A percentile compares a stretch with the other conserved stretches of the same genome.
These are phyloP conservation scores for Clonostachys rosea DNA, from an alignment of 2,329 filamentous ascomycete species.

Conservation along the genomic window DNA sequence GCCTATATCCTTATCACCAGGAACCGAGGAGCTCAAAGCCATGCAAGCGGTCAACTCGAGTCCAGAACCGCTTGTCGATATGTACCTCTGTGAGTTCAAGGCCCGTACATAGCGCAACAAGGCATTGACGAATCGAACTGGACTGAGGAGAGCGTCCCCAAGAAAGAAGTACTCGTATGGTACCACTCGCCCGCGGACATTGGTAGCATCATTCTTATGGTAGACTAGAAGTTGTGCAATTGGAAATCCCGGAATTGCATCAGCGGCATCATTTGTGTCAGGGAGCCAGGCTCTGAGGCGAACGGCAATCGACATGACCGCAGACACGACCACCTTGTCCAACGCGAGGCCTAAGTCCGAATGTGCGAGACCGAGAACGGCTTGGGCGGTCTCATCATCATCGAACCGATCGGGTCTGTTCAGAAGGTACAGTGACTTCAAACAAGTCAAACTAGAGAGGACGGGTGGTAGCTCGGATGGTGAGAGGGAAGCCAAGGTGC, in stretches of 20 bases:
- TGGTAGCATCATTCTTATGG: not conserved
- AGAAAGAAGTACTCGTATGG: not conserved
- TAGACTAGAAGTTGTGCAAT: not conserved
- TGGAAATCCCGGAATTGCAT: not conserved
- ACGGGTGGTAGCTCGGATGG: no score
- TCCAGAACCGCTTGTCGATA: no score
- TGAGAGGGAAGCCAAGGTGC: not conserved
- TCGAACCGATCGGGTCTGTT: not conserved
- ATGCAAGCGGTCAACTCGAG: no score
- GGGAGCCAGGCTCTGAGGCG: not conserved
- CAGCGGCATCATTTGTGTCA: not conserved
- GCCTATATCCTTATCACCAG: no score
- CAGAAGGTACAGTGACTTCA: no score
- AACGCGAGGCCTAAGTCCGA: not conserved
- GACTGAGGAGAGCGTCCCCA: not conserved
- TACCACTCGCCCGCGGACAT: no score
- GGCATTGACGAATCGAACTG: not conserved
- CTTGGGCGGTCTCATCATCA: not conserved
- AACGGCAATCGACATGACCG: not conserved
- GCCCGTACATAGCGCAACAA: not conserved
- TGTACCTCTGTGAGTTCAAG: no score
- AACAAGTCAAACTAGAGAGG: no score
- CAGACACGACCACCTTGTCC: not conserved
- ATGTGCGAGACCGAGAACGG: not conserved
- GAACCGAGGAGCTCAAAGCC: no score